Base-by-base conservation (phyloP, 2,329 filamentous ascomycete species). In the Exophiala bonariae region DNA sequence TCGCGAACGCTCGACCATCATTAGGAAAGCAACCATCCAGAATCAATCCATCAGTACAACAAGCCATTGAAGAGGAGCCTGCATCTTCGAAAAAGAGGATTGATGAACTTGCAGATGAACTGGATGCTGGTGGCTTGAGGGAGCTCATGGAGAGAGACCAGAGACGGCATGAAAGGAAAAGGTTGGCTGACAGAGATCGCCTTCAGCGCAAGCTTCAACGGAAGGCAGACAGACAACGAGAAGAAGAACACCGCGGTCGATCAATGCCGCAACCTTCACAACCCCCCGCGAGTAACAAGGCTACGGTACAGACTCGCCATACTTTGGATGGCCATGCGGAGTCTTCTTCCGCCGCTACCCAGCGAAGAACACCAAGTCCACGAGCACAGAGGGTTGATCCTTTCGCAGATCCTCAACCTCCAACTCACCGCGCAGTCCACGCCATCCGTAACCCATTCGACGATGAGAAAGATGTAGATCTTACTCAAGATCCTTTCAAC, bases 131-230 rank as follows among this genome's bases (percentile, higher is more conserved):
- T 42, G 91, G 89, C 58, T 67, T 99, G 31, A 81, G 92, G 49
- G 87, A 95, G 63, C 75, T 97, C 22, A 86, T 99, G 80, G 93
- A 99, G 60, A 78, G 93, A 50, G 93, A 99, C 62, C 79, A 85
- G 56, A 81, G 91, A 60, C 80, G 93, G 47, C 82, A 80, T 55
- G 88, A 96, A 57, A 82, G 83, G 63, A 91, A 87, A 68, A 80
- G 78, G 43, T 77, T 81, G 53, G 83, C 83, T 42, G 87, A 91
- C 59, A 82, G 81, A 57, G 82, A 86, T 61, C 78, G 66, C 51
- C 72, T 79, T 30, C 73, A 80, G 51, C 72, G 74, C 46, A 72
- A 65, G 52, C 57, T 72, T 35, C 65, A 71, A 50, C 63, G 64
- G 47, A 63, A 64, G 49, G 75, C 76, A 39, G 78, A 83, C 55